phyloP scores from a whole-genome alignment of 495 filamentous ascomycete genomes.

The Penicillium daleae region DNA sequence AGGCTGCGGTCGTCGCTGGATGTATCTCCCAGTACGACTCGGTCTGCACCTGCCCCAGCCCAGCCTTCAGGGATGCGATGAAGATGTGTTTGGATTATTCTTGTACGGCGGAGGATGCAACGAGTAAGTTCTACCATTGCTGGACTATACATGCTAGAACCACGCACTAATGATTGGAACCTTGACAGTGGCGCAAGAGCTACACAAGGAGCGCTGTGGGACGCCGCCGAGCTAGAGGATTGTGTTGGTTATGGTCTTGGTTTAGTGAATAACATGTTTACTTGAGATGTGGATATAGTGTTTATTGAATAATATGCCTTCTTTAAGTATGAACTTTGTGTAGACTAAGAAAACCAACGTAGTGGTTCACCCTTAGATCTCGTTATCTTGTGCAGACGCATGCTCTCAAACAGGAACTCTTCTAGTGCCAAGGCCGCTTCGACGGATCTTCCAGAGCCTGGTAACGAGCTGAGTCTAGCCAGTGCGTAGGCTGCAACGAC shows the following conservation, averaged over 20 bases:
- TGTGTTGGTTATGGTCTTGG: not conserved
- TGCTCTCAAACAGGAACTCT: no score
- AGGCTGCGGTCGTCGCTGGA: slow-evolving; percentile 22
- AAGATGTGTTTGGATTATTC: slow-evolving; percentile 18
- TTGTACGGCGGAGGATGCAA: slow-evolving; percentile 21
- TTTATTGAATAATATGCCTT: not conserved
- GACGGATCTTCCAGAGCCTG: not conserved
- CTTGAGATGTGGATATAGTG: not conserved
- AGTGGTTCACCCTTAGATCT: not conserved
- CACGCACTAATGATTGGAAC: not conserved
- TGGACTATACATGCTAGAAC: not conserved
- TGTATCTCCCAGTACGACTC: slow-evolving; percentile 23
- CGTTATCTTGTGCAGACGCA: not conserved
- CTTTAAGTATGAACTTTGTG: not conserved
- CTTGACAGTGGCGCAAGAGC: slow-evolving; percentile 16
- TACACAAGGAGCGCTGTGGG: slow-evolving; percentile 28
- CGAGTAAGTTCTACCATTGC: slow-evolving; percentile 10
- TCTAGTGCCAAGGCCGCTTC: not conserved
- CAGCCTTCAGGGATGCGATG: slow-evolving; percentile 25
- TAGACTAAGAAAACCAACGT: not conserved
- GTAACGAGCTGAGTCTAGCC: not conserved
- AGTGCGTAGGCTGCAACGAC: not conserved
- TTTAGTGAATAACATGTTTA: not conserved
- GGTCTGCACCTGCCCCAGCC: slow-evolving; percentile 27
- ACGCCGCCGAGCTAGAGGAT: not conserved